These are phyloP conservation scores for Penicillium mononematosum DNA, from an alignment of 495 filamentous ascomycete genomes.

Conservation along the genomic window DNA sequence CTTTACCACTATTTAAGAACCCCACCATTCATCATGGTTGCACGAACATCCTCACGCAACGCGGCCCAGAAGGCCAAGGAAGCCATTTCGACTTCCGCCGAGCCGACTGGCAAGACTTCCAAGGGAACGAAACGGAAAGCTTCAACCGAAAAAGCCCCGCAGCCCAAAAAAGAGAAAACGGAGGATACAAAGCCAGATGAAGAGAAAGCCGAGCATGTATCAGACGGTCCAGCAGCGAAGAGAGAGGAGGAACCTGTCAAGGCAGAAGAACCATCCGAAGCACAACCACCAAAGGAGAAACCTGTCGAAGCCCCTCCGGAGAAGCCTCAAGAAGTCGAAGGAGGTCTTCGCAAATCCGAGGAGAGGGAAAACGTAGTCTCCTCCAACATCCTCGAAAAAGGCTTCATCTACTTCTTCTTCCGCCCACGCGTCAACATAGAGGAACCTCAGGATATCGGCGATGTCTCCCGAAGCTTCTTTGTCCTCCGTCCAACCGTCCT, in stretches of 20 bases:
- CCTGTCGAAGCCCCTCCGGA: not conserved
- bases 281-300: not conserved
- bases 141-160: constrained; percentile 22
- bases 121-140: constrained; percentile 41
- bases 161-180: constrained; percentile 38
- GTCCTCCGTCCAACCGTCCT: constrained; percentile 73
- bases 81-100: constrained; percentile 34
- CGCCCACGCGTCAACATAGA: constrained; percentile 72
- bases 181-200: constrained; percentile 15
- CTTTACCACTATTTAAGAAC: not conserved
- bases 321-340: constrained; percentile 20
- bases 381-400: constrained; percentile 84
- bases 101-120: constrained; percentile 23
- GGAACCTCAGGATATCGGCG: constrained; percentile 64
- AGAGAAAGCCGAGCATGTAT: constrained; percentile 36
- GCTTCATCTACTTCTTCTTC: constrained; percentile 92
- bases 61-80: constrained; percentile 49
- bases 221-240: constrained; percentile 22
- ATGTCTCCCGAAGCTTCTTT: constrained; percentile 79
- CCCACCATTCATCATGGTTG: constrained; percentile 26
- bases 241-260: not conserved
- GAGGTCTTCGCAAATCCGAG: constrained; percentile 36
- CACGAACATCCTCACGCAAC: constrained; percentile 43
- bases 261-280: not conserved
- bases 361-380: constrained; percentile 57